A percentile compares a stretch with the other conserved stretches of the same genome.
These are phyloP conservation scores for Plasmopara viticola DNA, from an alignment of 352 stramenopile genomes.

Conservation along the genomic window DNA sequence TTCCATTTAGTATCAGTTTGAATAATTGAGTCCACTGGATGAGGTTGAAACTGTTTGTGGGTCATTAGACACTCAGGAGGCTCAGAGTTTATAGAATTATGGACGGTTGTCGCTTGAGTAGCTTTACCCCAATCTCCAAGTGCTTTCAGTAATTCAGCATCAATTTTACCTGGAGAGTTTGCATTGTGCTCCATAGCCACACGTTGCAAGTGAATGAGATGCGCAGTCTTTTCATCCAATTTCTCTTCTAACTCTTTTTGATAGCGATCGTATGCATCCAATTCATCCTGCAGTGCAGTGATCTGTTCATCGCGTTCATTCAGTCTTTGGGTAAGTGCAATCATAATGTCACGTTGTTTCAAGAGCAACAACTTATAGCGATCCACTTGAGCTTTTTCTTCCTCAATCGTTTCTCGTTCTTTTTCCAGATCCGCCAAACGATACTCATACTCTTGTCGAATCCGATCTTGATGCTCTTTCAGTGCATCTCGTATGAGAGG, in stretches of 20 bases:
- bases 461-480: slow-evolving; percentile 87
- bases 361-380: slow-evolving; percentile 95
- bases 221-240: slow-evolving; percentile 90
- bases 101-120: slow-evolving; percentile 4
- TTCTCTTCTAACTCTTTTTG: slow-evolving; percentile 92
- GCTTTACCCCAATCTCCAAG: slow-evolving; percentile 51
- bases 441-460: slow-evolving; percentile 89
- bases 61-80: slow-evolving; percentile 48
- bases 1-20: slow-evolving; percentile 34
- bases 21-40: slow-evolving; percentile 34
- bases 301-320: slow-evolving; percentile 96
- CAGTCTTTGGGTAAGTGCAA: slow-evolving; percentile 91
- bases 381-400: slow-evolving; percentile 94
- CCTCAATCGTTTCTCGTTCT: slow-evolving; percentile 90
- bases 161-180: slow-evolving; percentile 52
- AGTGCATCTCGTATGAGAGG: slow-evolving; percentile 74
- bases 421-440: slow-evolving; percentile 90
- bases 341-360: slow-evolving; percentile 96
- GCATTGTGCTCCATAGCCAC: slow-evolving; percentile 86
- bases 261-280: slow-evolving; percentile 91
- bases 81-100: slow-evolving; percentile 1
- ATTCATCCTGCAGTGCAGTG: slow-evolving; percentile 90
- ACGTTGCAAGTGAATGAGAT: slow-evolving; percentile 91
- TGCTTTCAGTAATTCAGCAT: slow-evolving; percentile 54
- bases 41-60: slow-evolving; percentile 60